Evolutionary conservation across 208 protist genomes (phyloP), one percentile per base, ranked within the genome.

Genomic region (Acanthamoeba pearcei): DNA sequence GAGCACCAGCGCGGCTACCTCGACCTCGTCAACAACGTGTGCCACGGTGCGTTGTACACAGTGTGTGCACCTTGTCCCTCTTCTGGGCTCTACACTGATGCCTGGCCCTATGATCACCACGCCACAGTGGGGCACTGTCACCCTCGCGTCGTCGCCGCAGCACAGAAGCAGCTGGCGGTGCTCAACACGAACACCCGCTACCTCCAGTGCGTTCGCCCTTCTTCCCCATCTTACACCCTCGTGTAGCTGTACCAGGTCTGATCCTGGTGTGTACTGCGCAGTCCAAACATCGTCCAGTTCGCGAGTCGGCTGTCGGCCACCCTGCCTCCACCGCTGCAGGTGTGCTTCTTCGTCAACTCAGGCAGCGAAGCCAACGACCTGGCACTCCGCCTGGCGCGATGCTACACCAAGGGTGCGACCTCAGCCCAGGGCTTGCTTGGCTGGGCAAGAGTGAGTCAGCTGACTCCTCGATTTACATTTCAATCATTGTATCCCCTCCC

Each of bases 291-390:
- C 64, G 74, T 95, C 15, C 35, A 95, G 53, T 62, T 95, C 5
- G 74, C 82, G 12, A 92, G 38, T 10, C 35, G 76, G 70, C 91
- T 97, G 35, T 46, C 93, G 9, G 95, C 35, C 32, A 97, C 95
- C 27, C n/a, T 97, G 55, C 97, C 96, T 32, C 12, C 5, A 13
- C 27, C 13, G 72, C 94, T 96, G 1, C 64, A 93, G 13, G 90
- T 94, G 0, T 88, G 82, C 46, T 98, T 97, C 74, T 97, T 98
- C 91, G 97, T 98, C 72, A 98, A 98, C 91, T 98, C 96, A 49
- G 98, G 98, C 27, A 95, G 76, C 32, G 98, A 98, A 85, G 98
- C 98, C 27, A 98, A 98, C 95, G 97, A 98, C 90, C 91, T 98
- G 22, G 97, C 97, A 0, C 78, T 98, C 10, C 93, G 95, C 24